phyloP scores from a whole-genome alignment of 1,284 basidiomycete genomes.

The Pascua sp. region DNA sequence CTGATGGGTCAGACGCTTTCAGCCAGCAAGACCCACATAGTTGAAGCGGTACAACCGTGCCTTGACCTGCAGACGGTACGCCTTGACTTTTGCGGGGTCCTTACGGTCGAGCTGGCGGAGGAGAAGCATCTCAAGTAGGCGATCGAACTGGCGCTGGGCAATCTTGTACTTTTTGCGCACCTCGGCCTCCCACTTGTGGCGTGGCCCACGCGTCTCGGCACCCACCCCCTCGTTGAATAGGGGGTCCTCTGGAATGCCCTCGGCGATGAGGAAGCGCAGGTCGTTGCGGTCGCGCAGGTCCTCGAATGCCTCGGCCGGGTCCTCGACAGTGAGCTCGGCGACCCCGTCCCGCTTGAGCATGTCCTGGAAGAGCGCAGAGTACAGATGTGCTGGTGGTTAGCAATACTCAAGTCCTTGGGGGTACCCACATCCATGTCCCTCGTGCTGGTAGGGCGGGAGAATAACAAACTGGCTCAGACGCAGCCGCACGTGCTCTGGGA shows the following conservation, averaged over 20 bases:
- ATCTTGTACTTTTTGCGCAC: slow-evolving; percentile 83
- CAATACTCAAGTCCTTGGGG: background rate
- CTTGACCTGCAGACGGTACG: slow-evolving; percentile 80
- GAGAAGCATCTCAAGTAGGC: slow-evolving; percentile 87
- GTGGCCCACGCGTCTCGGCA: slow-evolving; percentile 21
- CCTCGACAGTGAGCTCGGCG: slow-evolving; percentile 90
- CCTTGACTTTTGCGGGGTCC: slow-evolving; percentile 59
- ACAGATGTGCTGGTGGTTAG: slow-evolving; percentile 68
- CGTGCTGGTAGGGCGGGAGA: slow-evolving; percentile 81
- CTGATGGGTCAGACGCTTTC: slow-evolving; percentile 49
- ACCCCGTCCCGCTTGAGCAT: slow-evolving; percentile 65
- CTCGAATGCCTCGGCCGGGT: slow-evolving; percentile 72
- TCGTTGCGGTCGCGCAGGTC: slow-evolving; percentile 91
- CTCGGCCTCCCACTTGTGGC: slow-evolving; percentile 65
- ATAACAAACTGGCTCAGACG: slow-evolving; percentile 93
- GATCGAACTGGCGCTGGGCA: slow-evolving; percentile 85
- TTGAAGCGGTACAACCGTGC: slow-evolving; percentile 92
- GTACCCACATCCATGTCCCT: slow-evolving; percentile 80
- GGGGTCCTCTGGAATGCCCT: slow-evolving; percentile 35
- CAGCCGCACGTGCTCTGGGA: slow-evolving; percentile 78
- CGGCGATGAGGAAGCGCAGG: slow-evolving; percentile 63
- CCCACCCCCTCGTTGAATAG: slow-evolving; percentile 36
- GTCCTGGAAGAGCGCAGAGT: slow-evolving; percentile 78
- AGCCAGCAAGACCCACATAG: slow-evolving; percentile 59
- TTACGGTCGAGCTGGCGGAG: slow-evolving; percentile 66